Conservation (phyloP, 805 yeast species). For the Myxozyma udenii region DNA sequence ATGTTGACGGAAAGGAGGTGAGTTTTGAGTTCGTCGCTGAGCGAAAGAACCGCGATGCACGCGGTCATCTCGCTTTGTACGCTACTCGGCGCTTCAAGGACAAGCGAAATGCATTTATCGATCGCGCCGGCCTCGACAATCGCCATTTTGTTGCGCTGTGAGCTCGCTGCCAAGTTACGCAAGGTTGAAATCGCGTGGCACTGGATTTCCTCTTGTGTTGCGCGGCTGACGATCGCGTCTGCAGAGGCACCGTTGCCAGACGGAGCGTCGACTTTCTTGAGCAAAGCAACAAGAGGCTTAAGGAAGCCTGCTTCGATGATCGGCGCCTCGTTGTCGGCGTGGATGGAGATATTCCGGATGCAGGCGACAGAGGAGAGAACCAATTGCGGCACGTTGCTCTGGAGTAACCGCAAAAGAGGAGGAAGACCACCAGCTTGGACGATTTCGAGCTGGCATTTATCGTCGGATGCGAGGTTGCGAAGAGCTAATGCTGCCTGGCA, state of each 20-base stretch:
- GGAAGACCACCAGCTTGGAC: conserved; percentile 95
- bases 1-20: conserved; percentile 79
- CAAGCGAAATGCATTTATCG: conserved; percentile 83
- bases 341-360: conserved; percentile 93
- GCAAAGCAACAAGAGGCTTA: conserved; percentile 79
- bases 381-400: conserved; percentile 80
- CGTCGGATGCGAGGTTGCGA: conserved; percentile 93
- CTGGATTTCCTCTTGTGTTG: conserved; percentile 81
- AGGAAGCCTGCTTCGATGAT: conserved; percentile 96
- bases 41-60: conserved; percentile 91
- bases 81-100: conserved; percentile 77
- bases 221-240: conserved; percentile 2
- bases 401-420: conserved; percentile 82
- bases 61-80: conserved; percentile 97
- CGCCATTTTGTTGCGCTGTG: conserved; percentile 88
- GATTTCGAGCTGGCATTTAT: conserved; percentile 91
- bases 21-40: conserved; percentile 90
- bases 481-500: conserved; percentile 97
- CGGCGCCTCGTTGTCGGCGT: conserved; percentile 91
- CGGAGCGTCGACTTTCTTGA: conserved; percentile 56
- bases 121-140: conserved; percentile 94
- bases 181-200: conserved; percentile 97
- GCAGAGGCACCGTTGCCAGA: conserved; percentile 10
- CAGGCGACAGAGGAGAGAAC: conserved; percentile 97
- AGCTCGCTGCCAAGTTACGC: conserved; percentile 92